These are phyloP conservation scores for Plenodomus lindquistii DNA, from an alignment of 2,329 filamentous ascomycete species.

Conservation along the genomic window DNA sequence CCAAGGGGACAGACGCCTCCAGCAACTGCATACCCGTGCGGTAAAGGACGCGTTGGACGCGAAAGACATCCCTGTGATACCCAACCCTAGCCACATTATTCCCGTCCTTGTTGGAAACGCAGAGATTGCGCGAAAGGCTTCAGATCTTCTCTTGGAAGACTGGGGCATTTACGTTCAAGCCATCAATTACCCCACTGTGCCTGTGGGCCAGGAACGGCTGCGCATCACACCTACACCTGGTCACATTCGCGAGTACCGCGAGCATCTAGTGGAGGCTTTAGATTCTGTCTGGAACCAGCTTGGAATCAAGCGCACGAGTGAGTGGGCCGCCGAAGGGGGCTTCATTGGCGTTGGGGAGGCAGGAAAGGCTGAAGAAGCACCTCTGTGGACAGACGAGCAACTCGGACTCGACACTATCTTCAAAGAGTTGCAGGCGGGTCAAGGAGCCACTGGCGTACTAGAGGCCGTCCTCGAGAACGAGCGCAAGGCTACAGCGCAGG, in stretches of 20 bases:
- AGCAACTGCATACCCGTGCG: conserved; percentile 93
- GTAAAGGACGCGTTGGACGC: conserved; percentile 82
- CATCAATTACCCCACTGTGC: conserved; percentile 98
- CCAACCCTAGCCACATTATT: conserved; percentile 95
- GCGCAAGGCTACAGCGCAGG: conserved; percentile 47
- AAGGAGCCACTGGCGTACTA: conserved; percentile 51
- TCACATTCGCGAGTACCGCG: conserved; percentile 81
- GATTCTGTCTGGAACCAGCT: conserved; percentile 88
- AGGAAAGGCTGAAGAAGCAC: conserved; percentile 60
- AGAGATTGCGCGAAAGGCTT: conserved; percentile 87
- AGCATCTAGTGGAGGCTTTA: conserved; percentile 81
- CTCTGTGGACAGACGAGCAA: conserved; percentile 93
- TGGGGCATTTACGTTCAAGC: conserved; percentile 97
- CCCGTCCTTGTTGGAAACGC: conserved; percentile 93
- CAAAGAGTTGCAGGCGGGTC: conserved; percentile 58
- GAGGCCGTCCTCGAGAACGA: conserved; percentile 54
- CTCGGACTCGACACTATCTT: conserved; percentile 67
- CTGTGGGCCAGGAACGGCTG: conserved; percentile 94
- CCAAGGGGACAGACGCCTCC: conserved; percentile 83
- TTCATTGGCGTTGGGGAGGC: conserved; percentile 91
- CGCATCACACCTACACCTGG: conserved; percentile 95
- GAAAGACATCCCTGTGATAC: conserved; percentile 91
- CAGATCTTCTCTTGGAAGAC: conserved; percentile 86
- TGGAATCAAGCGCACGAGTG: conserved; percentile 86
- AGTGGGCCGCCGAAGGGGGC: conserved; percentile 88